A percentile compares a stretch with the other conserved stretches of the same genome.
These are phyloP conservation scores for Striga hermonthica DNA, from an alignment of 305 asterid genomes.

Conservation along the genomic window DNA sequence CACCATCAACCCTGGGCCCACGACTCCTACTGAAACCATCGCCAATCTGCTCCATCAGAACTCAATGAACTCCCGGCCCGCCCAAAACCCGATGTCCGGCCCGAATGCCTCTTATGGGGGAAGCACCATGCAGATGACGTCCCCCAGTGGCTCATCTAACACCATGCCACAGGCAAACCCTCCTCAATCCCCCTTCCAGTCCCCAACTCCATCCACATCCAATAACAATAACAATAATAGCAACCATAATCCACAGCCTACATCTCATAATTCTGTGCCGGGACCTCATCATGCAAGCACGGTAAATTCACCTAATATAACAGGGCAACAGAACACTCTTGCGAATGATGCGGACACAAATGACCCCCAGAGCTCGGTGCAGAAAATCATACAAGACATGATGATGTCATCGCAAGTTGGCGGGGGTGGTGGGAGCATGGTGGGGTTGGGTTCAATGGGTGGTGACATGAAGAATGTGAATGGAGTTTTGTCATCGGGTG, in stretches of 20 bases:
- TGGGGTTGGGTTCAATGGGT: constrained; percentile 29
- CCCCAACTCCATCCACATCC: constrained; percentile 53
- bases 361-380: constrained; percentile 76
- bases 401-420: constrained; percentile 63
- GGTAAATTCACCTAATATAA: constrained; percentile 48
- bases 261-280: constrained; percentile 38
- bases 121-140: constrained; percentile 51
- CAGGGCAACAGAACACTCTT: constrained; percentile 45
- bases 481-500: constrained; percentile 42
- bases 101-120: constrained; percentile 46
- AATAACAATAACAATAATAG: constrained; percentile 29
- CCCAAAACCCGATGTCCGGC: constrained; percentile 40
- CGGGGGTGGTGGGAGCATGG: constrained; percentile 45
- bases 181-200: constrained; percentile 50
- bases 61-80: too few relatives aligned
- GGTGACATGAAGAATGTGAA: constrained; percentile 49
- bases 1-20: too few relatives aligned
- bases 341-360: constrained; percentile 55
- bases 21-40: too few relatives aligned
- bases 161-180: constrained; percentile 49
- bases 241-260: constrained; percentile 41
- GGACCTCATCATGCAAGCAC: constrained; percentile 34
- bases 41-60: too few relatives aligned
- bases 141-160: constrained; percentile 54
- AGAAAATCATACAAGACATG: constrained; percentile 67